These are phyloP conservation scores for Leucosporidium creatinivorum DNA, from an alignment of 768 basidiomycete genomes.

Conservation along the genomic window DNA sequence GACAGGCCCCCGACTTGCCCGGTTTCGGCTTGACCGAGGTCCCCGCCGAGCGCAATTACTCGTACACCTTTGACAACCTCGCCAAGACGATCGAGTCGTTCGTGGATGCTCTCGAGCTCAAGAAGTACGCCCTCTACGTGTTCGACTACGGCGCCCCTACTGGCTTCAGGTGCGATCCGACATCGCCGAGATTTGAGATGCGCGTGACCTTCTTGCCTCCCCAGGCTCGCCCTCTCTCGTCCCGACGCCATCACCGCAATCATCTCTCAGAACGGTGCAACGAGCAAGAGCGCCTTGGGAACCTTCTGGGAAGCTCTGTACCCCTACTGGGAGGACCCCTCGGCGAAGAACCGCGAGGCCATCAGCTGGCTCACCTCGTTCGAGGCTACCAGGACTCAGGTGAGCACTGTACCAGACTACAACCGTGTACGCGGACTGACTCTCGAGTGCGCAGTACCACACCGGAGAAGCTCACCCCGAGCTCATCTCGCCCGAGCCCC, in stretches of 20 bases:
- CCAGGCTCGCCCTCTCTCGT: conserved; percentile 46
- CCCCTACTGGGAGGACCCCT: conserved; percentile 1
- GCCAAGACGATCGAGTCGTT: conserved; percentile 46
- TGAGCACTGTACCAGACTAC: too few species aligned
- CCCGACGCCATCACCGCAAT: conserved; percentile 48
- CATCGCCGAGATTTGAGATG: too few species aligned
- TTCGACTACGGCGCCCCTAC: conserved; percentile 50
- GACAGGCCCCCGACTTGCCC: conserved; percentile 52
- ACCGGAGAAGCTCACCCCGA: conserved; percentile 40
- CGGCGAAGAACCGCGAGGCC: conserved; percentile 19
- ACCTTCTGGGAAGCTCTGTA: conserved; percentile 42
- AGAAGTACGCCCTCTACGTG: conserved; percentile 48
- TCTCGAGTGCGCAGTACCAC: conserved; percentile 44
- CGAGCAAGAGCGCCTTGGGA: conserved; percentile 48
- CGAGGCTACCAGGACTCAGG: conserved; percentile 37
- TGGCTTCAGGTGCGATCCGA: conserved; percentile 30
- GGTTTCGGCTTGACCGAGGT: conserved; percentile 51
- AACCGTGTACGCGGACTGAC: too few species aligned
- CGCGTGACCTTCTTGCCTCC: too few species aligned
- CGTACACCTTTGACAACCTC: conserved; percentile 46
- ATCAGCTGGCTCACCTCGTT: not conserved
- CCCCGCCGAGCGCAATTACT: conserved; percentile 39
- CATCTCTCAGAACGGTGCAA: conserved; percentile 51
- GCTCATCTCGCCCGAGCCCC: conserved; percentile 41
- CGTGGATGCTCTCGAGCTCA: conserved; percentile 44